These are phyloP conservation scores for Lactarius pseudohatsudake DNA, from an alignment of 768 basidiomycete species.

Conservation along the genomic window DNA sequence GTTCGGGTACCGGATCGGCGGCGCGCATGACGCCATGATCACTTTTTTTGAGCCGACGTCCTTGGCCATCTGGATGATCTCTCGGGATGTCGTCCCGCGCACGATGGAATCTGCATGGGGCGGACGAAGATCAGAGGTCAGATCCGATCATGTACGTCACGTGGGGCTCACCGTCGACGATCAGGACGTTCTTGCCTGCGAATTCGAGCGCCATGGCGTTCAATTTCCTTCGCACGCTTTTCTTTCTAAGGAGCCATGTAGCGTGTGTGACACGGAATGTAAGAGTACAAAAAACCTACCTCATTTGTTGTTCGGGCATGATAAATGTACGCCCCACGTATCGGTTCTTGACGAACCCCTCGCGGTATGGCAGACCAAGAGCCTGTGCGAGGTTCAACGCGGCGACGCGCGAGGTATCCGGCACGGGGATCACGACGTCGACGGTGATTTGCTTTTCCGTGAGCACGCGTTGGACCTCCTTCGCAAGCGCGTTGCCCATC, in stretches of 20 bases:
- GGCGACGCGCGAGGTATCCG: conserved; percentile 95
- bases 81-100: conserved; percentile 96
- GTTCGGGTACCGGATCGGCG: conserved; percentile 94
- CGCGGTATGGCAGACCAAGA: conserved; percentile 86
- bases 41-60: conserved; percentile 97
- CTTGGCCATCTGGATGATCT: conserved; percentile 99
- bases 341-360: conserved; percentile 98
- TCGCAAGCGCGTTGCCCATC: conserved; percentile 95
- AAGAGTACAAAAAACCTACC: conserved; percentile 42
- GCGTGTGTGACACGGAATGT: neutral
- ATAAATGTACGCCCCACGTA: conserved; percentile 99
- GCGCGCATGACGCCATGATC: conserved; percentile 94
- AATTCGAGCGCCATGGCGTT: conserved; percentile 99
- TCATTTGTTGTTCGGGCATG: conserved; percentile 98
- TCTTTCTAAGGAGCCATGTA: conserved; percentile 52
- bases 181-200: conserved; percentile 82
- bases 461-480: conserved; percentile 77
- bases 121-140: conserved; percentile 5
- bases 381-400: conserved; percentile 94
- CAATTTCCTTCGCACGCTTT: conserved; percentile 92
- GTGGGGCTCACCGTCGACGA: conserved; percentile 78
- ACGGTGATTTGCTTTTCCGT: conserved; percentile 64
- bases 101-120: conserved; percentile 84
- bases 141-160: neutral
- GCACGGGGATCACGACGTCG: conserved; percentile 98